Evolutionary conservation across 768 basidiomycete species (phyloP).

Genomic region (Coprinopsis strossmayeri): DNA sequence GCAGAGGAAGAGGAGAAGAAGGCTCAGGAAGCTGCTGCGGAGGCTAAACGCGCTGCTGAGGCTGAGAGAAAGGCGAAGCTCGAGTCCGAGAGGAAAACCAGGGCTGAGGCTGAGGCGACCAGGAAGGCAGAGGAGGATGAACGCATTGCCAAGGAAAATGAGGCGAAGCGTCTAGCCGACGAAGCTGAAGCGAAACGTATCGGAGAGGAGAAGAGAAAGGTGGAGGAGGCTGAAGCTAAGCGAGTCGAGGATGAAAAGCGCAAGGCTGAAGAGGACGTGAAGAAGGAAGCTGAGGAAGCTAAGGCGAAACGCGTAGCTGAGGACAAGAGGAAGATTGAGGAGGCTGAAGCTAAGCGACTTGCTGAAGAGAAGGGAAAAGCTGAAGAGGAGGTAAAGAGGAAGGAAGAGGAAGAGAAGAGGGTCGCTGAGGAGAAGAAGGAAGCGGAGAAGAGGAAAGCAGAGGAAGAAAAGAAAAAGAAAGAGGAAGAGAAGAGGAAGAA

Average conservation of each 20-base stretch:
- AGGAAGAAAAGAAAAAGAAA: constrained; percentile 4
- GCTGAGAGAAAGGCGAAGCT: not conserved
- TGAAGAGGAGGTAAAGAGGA: too few relatives aligned
- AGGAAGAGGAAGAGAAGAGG: constrained; percentile 7
- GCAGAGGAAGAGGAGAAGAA: constrained; percentile 7
- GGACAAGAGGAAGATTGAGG: not conserved
- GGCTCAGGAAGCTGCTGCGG: not conserved
- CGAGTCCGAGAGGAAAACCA: not conserved
- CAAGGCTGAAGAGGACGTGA: constrained; percentile 3
- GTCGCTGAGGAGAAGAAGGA: not conserved
- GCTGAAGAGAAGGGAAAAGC: not conserved
- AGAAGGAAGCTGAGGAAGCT: not conserved
- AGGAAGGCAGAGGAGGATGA: constrained; percentile 2
- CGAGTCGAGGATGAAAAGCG: constrained; percentile 2
- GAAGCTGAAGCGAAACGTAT: too few relatives aligned
- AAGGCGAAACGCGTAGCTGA: not conserved
- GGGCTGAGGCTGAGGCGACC: not conserved
- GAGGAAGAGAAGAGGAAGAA: constrained; percentile 5
- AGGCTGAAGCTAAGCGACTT: constrained; percentile 4
- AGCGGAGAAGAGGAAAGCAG: not conserved
- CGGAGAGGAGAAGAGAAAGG: not conserved
- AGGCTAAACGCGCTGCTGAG: not conserved
- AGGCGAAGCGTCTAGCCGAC: constrained; percentile 2
- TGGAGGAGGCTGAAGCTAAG: constrained; percentile 7
- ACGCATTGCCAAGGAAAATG: not conserved